Conservation (phyloP, 768 basidiomycete genomes). For the Termitomyces sp. region DNA sequence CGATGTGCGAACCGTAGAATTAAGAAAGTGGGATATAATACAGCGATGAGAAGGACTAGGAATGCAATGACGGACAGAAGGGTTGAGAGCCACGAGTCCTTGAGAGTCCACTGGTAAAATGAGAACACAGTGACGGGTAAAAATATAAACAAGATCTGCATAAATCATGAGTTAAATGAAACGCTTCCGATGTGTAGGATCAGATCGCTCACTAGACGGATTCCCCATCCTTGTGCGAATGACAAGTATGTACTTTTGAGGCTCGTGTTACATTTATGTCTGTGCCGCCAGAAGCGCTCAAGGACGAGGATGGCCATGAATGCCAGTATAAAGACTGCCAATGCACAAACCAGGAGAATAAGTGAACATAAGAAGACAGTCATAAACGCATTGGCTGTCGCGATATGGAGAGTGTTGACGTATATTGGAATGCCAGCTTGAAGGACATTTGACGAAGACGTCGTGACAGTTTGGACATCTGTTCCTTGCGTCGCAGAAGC, state of each 20-base stretch:
- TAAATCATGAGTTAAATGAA: neutral
- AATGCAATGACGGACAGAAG: constrained; percentile 74
- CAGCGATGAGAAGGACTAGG: constrained; percentile 42
- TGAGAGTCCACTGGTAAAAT: constrained; percentile 88
- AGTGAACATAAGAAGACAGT: constrained; percentile 78
- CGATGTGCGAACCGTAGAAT: constrained; percentile 42
- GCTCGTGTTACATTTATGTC: constrained; percentile 3
- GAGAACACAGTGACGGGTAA: constrained; percentile 74
- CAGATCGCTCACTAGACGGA: constrained; percentile 56
- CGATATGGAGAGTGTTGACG: constrained; percentile 71
- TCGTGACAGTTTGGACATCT: constrained; percentile 64
- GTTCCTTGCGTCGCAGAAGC: constrained; percentile 21
- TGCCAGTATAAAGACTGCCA: constrained; percentile 47
- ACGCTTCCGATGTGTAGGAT: neutral
- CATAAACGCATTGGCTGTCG: constrained; percentile 87
- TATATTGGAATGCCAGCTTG: constrained; percentile 82
- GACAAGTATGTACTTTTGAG: constrained; percentile 33
- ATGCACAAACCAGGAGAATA: constrained; percentile 59
- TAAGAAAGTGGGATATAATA: constrained; percentile 47
- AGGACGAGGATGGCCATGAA: constrained; percentile 40
- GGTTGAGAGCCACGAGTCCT: constrained; percentile 84
- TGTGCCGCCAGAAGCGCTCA: constrained; percentile 18
- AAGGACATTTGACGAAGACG: constrained; percentile 60
- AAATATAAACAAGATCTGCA: constrained; percentile 59
- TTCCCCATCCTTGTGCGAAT: constrained; percentile 55